These are phyloP conservation scores for Parietichytrium sp. DNA, from an alignment of 108 stramenopile species.

Conservation along the genomic window DNA sequence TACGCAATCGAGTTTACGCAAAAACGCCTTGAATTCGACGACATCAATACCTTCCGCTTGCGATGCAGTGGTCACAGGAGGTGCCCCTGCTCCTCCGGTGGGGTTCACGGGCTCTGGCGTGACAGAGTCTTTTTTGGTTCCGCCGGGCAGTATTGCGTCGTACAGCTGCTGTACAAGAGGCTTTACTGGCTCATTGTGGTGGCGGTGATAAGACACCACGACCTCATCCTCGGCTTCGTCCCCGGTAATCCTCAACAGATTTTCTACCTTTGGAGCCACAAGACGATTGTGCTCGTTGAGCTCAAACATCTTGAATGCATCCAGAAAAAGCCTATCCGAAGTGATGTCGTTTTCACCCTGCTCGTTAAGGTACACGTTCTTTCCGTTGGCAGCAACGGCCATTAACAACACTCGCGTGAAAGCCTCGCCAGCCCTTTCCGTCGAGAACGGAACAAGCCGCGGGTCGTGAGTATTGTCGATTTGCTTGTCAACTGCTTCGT, in stretches of 20 bases:
- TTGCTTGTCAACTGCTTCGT: not conserved
- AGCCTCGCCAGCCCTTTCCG: constrained; percentile 5
- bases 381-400: constrained; percentile 6
- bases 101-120: too few relatives aligned
- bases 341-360: constrained; percentile 12
- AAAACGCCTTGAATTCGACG: constrained; percentile 23
- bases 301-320: constrained; percentile 33
- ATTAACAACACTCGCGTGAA: constrained; percentile 24
- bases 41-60: not conserved
- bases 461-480: not conserved
- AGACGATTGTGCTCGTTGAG: not conserved
- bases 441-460: not conserved
- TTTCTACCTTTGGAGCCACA: not conserved
- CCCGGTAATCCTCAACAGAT: not conserved
- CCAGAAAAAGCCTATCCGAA: not conserved
- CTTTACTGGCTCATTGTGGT: not conserved
- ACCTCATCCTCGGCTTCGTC: constrained; percentile 35
- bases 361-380: not conserved
- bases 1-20: constrained; percentile 22
- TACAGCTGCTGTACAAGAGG: too few relatives aligned
- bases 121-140: too few relatives aligned
- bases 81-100: too few relatives aligned
- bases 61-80: too few relatives aligned
- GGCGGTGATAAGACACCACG: not conserved
- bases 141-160: too few relatives aligned